Percentiles rank a stretch among this genome's conserved stretches.
Evolutionary conservation across 2,329 filamentous ascomycete genomes (phyloP).

Genomic region (Drechmeria coniospora): DNA sequence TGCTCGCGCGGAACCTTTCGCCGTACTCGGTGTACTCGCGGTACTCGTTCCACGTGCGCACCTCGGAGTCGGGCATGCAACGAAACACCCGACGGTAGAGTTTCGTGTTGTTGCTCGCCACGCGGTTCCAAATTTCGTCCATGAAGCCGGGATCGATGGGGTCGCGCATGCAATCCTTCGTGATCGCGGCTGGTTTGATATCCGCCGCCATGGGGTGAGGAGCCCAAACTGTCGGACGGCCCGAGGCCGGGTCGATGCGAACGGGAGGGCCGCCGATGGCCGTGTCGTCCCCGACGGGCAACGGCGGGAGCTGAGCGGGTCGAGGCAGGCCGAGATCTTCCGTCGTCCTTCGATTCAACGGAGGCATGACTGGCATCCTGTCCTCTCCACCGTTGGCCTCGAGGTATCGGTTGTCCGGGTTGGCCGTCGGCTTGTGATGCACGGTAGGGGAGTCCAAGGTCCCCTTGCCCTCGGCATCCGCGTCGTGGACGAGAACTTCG

Average conservation of each 20-base stretch:
- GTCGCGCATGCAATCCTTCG: constrained; percentile 89
- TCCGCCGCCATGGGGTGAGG: constrained; percentile 46
- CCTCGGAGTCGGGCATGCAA: constrained; percentile 92
- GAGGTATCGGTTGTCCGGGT: constrained; percentile 16
- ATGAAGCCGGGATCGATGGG: constrained; percentile 72
- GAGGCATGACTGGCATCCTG: constrained; percentile 33
- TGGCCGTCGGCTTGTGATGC: constrained; percentile 9
- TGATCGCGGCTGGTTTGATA: constrained; percentile 57
- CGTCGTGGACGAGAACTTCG: constrained; percentile 55
- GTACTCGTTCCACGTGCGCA: constrained; percentile 86
- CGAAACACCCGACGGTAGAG: constrained; percentile 88
- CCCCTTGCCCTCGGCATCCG: constrained; percentile 48
- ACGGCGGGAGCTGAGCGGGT: constrained; percentile 52
- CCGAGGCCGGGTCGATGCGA: constrained; percentile 33
- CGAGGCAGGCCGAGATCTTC: constrained; percentile 53
- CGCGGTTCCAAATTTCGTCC: constrained; percentile 72
- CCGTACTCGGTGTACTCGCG: constrained; percentile 67
- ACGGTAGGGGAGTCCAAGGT: constrained; percentile 31
- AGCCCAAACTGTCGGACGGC: constrained; percentile 26
- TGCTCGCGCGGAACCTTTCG: constrained; percentile 57
- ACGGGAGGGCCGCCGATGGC: constrained; percentile 67
- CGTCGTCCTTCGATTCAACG: constrained; percentile 43
- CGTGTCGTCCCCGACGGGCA: constrained; percentile 60
- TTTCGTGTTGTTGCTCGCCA: constrained; percentile 89
- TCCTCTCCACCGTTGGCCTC: constrained; percentile 24